Evolutionary conservation across 108 stramenopile genomes (phyloP).

Genomic region (Cyclotella sp.): DNA sequence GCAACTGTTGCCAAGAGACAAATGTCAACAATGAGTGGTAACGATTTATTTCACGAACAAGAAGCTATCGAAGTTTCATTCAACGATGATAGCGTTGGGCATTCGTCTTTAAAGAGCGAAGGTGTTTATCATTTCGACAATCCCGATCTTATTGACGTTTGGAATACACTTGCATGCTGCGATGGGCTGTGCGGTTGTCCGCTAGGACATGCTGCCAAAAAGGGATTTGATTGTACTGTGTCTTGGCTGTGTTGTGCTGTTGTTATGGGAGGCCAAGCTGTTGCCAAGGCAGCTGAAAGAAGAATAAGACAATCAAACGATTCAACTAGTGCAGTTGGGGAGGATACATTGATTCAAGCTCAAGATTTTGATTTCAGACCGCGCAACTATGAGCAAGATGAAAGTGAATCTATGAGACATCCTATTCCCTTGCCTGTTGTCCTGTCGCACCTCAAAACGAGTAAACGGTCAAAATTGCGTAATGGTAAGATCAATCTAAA

Average conservation of each 20-base stretch:
- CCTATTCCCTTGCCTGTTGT: constrained; percentile 85
- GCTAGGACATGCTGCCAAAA: constrained; percentile 75
- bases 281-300: constrained; percentile 66
- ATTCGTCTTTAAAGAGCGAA: constrained; percentile 14
- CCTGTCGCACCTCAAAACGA: constrained; percentile 53
- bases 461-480: constrained; percentile 28
- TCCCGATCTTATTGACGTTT: constrained; percentile 51
- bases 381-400: constrained; percentile 53
- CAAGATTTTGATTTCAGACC: constrained; percentile 81
- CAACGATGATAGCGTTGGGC: constrained; percentile 12
- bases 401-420: constrained; percentile 58
- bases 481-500: constrained; percentile 31
- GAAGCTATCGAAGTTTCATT: constrained; percentile 58
- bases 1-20: constrained; percentile 65
- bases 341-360: constrained; percentile 25
- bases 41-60: constrained; percentile 29
- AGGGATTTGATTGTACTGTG: constrained; percentile 80
- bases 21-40: constrained; percentile 3
- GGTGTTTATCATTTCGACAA: neutral
- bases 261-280: constrained; percentile 70
- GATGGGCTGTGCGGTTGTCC: constrained; percentile 81
- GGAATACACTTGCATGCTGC: constrained; percentile 77
- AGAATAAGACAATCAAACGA: constrained; percentile 51
- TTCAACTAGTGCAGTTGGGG: neutral
- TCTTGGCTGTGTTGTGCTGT: constrained; percentile 72